Percentiles rank a stretch among this genome's conserved stretches.
Conservation (phyloP, 73 alveolate genomes). For the Paramecium biaurelia region DNA sequence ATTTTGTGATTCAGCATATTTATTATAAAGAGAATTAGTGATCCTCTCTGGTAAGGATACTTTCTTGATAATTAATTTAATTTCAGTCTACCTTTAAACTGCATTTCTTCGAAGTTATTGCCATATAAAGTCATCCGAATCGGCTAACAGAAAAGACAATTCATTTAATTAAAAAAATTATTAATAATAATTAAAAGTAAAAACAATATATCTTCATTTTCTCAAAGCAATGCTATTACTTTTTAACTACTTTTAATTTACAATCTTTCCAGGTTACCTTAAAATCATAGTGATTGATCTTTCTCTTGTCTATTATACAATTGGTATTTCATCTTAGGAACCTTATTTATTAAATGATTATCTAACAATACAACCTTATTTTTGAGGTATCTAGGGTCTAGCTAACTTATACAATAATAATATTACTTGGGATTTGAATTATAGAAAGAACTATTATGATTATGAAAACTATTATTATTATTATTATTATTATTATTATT, state of each 20-base stretch:
- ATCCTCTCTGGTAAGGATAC: slow-evolving; percentile 47
- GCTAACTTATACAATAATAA: not conserved
- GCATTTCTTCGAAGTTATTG: not conserved
- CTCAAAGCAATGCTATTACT: not conserved
- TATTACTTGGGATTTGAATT: not conserved
- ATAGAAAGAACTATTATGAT: not conserved
- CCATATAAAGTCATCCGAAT: not conserved
- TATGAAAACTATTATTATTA: not conserved
- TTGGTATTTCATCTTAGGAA: not conserved
- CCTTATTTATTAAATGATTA: not conserved
- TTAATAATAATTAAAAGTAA: not conserved
- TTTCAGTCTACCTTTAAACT: not conserved
- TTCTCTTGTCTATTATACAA: not conserved
- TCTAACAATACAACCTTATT: not conserved
- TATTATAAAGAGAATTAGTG: slow-evolving; percentile 46
- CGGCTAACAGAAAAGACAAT: slow-evolving; percentile 50
- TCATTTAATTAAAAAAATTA: not conserved
- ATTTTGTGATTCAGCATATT: slow-evolving; percentile 63
- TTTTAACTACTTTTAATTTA: slow-evolving; percentile 12
- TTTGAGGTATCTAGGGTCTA: not conserved
- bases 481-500: not conserved
- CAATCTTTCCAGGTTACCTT: slow-evolving; percentile 38
- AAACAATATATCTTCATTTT: not conserved
- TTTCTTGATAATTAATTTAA: slow-evolving; percentile 40
- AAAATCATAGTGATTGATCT: not conserved